These are phyloP conservation scores for Fusarium agapanthi DNA, from an alignment of 2,329 filamentous ascomycete species.

Conservation along the genomic window DNA sequence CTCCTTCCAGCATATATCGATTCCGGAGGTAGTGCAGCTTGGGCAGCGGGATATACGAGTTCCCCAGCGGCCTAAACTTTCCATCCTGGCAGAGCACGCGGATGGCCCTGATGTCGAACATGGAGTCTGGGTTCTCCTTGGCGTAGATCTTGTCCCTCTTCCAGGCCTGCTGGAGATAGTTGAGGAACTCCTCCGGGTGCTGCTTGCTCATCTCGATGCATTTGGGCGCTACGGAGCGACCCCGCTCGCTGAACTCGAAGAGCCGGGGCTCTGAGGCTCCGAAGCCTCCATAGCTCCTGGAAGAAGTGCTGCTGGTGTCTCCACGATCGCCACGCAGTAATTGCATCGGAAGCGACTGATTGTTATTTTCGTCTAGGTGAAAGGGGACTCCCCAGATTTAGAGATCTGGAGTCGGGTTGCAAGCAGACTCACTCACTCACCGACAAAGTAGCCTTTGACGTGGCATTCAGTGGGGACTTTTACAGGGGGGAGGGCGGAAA, in stretches of 20 bases:
- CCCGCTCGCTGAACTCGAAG: slow-evolving; percentile 35
- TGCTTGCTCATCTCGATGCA: slow-evolving; percentile 34
- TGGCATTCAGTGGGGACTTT: slow-evolving; percentile 26
- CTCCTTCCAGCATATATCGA: slow-evolving; percentile 37
- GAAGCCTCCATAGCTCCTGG: slow-evolving; percentile 35
- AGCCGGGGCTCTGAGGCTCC: slow-evolving; percentile 34
- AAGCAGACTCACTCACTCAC: slow-evolving; percentile 32
- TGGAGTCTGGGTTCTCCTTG: slow-evolving; percentile 32
- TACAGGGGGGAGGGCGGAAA: slow-evolving; percentile 31
- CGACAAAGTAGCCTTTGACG: slow-evolving; percentile 35
- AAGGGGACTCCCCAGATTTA: slow-evolving; percentile 23
- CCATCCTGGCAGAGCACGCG: slow-evolving; percentile 31
- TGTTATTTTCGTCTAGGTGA: not conserved
- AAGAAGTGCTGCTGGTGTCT: slow-evolving; percentile 37
- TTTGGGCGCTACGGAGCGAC: slow-evolving; percentile 33
- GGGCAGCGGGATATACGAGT: slow-evolving; percentile 35
- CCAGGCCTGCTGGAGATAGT: slow-evolving; percentile 36
- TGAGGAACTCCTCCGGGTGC: slow-evolving; percentile 33
- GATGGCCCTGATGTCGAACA: slow-evolving; percentile 32
- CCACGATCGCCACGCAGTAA: slow-evolving; percentile 38
- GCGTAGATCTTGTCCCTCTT: slow-evolving; percentile 36
- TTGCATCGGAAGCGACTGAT: slow-evolving; percentile 33
- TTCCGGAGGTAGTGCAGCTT: slow-evolving; percentile 39
- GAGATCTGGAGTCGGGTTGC: slow-evolving; percentile 22
- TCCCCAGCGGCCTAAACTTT: slow-evolving; percentile 27